These are phyloP conservation scores for Lepidopterella palustris DNA, from an alignment of 495 filamentous ascomycete genomes.

Conservation along the genomic window DNA sequence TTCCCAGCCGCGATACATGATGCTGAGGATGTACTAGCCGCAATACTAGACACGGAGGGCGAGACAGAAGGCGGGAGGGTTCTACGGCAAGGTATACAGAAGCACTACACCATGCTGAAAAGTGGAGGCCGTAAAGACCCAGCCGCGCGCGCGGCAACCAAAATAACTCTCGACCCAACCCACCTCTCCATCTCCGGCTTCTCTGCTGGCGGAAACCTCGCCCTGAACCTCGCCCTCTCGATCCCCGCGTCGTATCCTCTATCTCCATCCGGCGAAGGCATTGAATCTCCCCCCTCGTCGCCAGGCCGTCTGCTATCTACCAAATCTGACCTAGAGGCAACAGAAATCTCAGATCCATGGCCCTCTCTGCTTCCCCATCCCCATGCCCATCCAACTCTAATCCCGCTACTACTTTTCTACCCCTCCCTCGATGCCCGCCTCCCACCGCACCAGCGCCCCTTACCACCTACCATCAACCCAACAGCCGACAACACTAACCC, in stretches of 20 bases:
- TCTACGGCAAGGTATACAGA: slow-evolving; percentile 24
- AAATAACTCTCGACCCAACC: slow-evolving; percentile 29
- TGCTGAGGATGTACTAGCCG: slow-evolving; percentile 29
- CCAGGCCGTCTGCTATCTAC: slow-evolving; percentile 21
- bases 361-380: slow-evolving; percentile 14
- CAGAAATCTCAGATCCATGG: slow-evolving; percentile 19
- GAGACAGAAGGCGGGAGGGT: slow-evolving; percentile 15
- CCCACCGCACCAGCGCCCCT: slow-evolving; percentile 21
- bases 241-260: slow-evolving; percentile 17
- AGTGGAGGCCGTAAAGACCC: slow-evolving; percentile 2
- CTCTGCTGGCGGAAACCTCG: slow-evolving; percentile 35
- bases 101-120: slow-evolving; percentile 32
- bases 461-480: slow-evolving; percentile 5
- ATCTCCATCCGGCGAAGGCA: slow-evolving; percentile 17
- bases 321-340: slow-evolving; percentile 4
- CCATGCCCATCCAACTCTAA: slow-evolving; percentile 10
- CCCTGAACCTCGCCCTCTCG: slow-evolving; percentile 33
- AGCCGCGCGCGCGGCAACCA: slow-evolving; percentile 1
- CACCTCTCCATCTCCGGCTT: slow-evolving; percentile 34
- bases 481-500: slow-evolving; percentile 16
- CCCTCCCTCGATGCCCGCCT: slow-evolving; percentile 28
- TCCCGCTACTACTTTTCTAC: slow-evolving; percentile 30
- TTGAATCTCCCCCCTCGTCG: slow-evolving; percentile 5
- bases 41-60: slow-evolving; percentile 24
- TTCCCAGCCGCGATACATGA: slow-evolving; percentile 32